A percentile compares a stretch with the other conserved stretches of the same genome.
Conservation (phyloP, 1,284 basidiomycete genomes). For the Meira nashicola region DNA sequence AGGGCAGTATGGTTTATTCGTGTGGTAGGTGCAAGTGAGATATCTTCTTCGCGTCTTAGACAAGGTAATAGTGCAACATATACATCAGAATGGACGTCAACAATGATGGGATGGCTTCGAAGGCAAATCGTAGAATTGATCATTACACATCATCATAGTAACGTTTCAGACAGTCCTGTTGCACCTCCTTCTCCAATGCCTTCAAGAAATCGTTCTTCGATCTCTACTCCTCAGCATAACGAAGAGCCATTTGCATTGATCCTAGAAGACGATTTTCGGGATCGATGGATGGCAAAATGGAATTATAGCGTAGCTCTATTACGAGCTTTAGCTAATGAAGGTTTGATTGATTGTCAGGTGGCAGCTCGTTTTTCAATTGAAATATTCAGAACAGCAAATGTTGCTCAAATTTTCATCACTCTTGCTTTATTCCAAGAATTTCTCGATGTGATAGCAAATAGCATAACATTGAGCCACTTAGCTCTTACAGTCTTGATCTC, state of each 20-base stretch:
- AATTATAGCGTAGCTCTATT: conserved; percentile 64
- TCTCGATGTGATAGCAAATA: not conserved
- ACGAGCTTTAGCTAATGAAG: conserved; percentile 71
- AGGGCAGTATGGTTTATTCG: conserved; percentile 93
- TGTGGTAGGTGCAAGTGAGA: conserved; percentile 90
- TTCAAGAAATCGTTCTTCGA: not conserved
- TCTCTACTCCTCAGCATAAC: conserved; percentile 9
- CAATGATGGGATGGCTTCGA: conserved; percentile 79
- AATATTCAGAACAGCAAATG: conserved; percentile 68
- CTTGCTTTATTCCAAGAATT: conserved; percentile 60
- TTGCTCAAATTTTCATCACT: conserved; percentile 79
- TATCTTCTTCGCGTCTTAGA: conserved; percentile 53
- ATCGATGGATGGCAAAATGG: conserved; percentile 75
- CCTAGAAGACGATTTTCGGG: conserved; percentile 57
- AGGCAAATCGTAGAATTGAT: conserved; percentile 77
- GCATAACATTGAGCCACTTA: not conserved
- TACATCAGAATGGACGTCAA: conserved; percentile 81
- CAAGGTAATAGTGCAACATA: conserved; percentile 59
- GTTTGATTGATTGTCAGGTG: conserved; percentile 73
- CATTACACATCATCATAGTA: not conserved
- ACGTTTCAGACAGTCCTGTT: not conserved
- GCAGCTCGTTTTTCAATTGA: conserved; percentile 80
- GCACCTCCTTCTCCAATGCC: not conserved
- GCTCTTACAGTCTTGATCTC: not conserved
- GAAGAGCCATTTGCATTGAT: not conserved